A percentile compares a stretch with the other conserved stretches of the same genome.
Evolutionary conservation across 257 asterid species (phyloP).

Genomic region (Henckelia pumila): DNA sequence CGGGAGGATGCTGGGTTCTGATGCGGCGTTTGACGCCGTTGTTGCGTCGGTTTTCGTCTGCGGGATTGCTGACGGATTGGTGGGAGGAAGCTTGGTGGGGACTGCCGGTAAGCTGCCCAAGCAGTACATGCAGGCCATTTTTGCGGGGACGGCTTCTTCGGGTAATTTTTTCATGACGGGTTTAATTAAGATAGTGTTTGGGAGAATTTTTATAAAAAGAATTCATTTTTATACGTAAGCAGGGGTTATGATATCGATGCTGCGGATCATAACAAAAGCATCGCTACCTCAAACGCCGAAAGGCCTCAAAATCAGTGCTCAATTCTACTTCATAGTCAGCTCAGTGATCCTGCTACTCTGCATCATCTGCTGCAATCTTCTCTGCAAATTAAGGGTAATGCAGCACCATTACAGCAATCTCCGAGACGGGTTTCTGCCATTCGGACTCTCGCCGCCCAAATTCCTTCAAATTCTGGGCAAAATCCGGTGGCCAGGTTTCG

Average conservation of each 20-base stretch:
- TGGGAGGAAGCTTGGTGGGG: constrained; percentile 63
- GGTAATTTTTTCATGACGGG: no score
- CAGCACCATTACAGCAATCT: constrained; percentile 34
- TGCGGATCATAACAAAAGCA: constrained; percentile 70
- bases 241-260: constrained; percentile 59
- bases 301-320: constrained; percentile 68
- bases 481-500: constrained; percentile 58
- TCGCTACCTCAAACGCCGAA: constrained; percentile 65
- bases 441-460: constrained; percentile 22
- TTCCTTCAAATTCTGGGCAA: constrained; percentile 35
- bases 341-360: constrained; percentile 41
- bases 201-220: no score
- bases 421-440: constrained; percentile 11
- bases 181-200: no score
- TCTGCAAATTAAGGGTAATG: constrained; percentile 54
- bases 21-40: constrained; percentile 29
- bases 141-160: constrained; percentile 89
- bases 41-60: constrained; percentile 58
- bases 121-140: constrained; percentile 80
- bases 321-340: constrained; percentile 57
- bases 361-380: constrained; percentile 55
- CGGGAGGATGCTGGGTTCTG: constrained; percentile 26
- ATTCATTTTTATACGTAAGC: no score
- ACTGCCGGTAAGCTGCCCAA: constrained; percentile 70
- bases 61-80: constrained; percentile 69